Percentiles rank a stretch among this genome's conserved stretches.
These are phyloP conservation scores for Sextonia rubra DNA, from an alignment of 164 flowering plant genomes.

Conservation along the genomic window DNA sequence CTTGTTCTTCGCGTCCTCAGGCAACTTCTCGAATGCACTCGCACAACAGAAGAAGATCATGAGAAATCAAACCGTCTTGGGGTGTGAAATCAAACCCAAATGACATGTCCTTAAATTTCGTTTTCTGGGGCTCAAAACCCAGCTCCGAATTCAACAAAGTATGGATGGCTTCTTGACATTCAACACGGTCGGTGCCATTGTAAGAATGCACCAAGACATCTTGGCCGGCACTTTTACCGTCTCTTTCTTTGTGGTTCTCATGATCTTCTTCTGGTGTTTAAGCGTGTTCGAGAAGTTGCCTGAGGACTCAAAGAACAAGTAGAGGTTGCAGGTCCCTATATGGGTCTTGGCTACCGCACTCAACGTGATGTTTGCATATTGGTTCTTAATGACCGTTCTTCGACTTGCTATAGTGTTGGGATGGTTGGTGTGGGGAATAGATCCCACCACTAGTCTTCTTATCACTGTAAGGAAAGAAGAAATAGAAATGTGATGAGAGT, in stretches of 20 bases:
- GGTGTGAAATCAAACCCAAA: not conserved
- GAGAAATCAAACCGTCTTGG: too few relatives aligned
- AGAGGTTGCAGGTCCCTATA: conserved; percentile 3
- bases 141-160: too few relatives aligned
- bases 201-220: not conserved
- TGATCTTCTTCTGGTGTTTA: conserved; percentile 6
- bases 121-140: too few relatives aligned
- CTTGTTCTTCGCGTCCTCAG: not conserved
- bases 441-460: not conserved
- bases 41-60: conserved; percentile 3
- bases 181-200: not conserved
- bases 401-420: not conserved
- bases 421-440: conserved; percentile 9
- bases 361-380: not conserved
- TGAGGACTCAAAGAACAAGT: not conserved
- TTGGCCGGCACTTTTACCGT: not conserved
- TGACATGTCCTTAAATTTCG: too few relatives aligned
- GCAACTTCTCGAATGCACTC: not conserved
- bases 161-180: not conserved
- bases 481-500: not conserved
- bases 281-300: conserved; percentile 1
- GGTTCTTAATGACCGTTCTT: not conserved
- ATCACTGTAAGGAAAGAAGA: not conserved
- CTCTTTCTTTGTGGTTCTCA: conserved; percentile 1
- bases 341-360: conserved; percentile 5